Base-by-base conservation (phyloP, 768 basidiomycete species). In the Brasilioporus rufonigricans region DNA sequence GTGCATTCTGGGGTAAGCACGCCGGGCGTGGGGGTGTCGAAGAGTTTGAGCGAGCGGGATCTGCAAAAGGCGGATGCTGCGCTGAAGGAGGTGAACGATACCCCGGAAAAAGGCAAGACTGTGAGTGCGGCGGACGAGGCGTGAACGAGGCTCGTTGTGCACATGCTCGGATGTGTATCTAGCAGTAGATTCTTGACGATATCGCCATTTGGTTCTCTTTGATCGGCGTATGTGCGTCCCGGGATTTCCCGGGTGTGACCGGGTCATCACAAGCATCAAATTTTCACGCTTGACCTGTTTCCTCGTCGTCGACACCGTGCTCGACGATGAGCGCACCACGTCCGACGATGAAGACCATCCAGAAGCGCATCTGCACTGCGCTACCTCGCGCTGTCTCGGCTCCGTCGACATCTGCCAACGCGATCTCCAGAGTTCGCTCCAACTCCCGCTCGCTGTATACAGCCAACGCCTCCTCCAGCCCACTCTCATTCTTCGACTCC, bases 31-130 rank as follows among this genome's bases (percentile, higher is more conserved):
- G 86, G 86, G 6, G 76, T 78, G 24, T 87, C 85, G 64, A 83
- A 83, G 64, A 93, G 86, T 59, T 72, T 97, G 51, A 93, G 87
- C 66, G 96, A 98, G 73, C 78, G 85, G 48, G 96, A 98, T 70
- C 72, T 98, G 62, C 80, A 79, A 65, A 82, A 82, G 73, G 96
- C 95, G 4, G 94, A 98, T 62, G 91, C 86, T 11, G 94, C 92
- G 3, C 80, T 98, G 50, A 88, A 36, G 11, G 47, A 48, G 47
- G 47, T 48, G 24, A 48, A n/a, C 16, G 13, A 19, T 12, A 23
- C n/a, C 12, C 26, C 38, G 36, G 26, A n/a, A 11, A 29, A 29
- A 5, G n/a, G n/a, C n/a, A n/a, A n/a, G n/a, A n/a, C n/a, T n/a
- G n/a, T n/a, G n/a, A n/a, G n/a, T n/a, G n/a, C n/a, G n/a, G n/a